A percentile compares a stretch with the other conserved stretches of the same genome.
These are phyloP conservation scores for Hygrophila difformis DNA, from an alignment of 257 asterid genomes.

Conservation along the genomic window DNA sequence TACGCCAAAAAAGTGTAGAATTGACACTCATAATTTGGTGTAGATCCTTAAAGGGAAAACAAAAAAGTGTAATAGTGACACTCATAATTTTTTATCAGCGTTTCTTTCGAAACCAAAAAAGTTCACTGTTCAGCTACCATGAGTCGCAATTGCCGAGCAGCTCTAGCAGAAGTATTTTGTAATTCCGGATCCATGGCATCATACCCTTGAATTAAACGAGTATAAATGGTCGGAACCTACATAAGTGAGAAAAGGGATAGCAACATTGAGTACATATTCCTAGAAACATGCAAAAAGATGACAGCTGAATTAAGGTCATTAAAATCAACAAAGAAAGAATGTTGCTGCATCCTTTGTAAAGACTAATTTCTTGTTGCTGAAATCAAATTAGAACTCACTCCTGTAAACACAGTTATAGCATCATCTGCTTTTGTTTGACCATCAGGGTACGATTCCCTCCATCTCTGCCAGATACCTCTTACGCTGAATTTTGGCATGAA, in stretches of 20 bases:
- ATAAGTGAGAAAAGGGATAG: conserved; percentile 2
- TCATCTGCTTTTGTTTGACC: conserved; percentile 47
- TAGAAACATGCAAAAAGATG: background rate
- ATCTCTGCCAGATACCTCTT: conserved; percentile 96
- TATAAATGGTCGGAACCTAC: conserved; percentile 94
- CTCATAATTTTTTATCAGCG: no score
- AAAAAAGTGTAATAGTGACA: no score
- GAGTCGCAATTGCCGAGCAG: conserved; percentile 80
- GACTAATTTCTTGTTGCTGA: background rate
- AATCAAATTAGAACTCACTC: conserved; percentile 40
- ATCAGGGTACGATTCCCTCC: conserved; percentile 81
- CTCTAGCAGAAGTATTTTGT: conserved; percentile 57
- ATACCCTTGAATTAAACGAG: conserved; percentile 90
- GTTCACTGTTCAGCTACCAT: no score
- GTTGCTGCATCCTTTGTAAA: background rate
- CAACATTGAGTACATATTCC: background rate
- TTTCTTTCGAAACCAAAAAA: no score
- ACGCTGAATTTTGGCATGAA: conserved; percentile 93
- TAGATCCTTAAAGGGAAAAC: no score
- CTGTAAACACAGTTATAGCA: conserved; percentile 83
- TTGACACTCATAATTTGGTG: background rate
- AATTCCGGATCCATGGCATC: conserved; percentile 77
- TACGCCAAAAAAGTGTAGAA: background rate
- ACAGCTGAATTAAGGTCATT: background rate
- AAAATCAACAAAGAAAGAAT: background rate